Conservation (phyloP, 75 land plant species). For the Selaginella tamariscina region DNA sequence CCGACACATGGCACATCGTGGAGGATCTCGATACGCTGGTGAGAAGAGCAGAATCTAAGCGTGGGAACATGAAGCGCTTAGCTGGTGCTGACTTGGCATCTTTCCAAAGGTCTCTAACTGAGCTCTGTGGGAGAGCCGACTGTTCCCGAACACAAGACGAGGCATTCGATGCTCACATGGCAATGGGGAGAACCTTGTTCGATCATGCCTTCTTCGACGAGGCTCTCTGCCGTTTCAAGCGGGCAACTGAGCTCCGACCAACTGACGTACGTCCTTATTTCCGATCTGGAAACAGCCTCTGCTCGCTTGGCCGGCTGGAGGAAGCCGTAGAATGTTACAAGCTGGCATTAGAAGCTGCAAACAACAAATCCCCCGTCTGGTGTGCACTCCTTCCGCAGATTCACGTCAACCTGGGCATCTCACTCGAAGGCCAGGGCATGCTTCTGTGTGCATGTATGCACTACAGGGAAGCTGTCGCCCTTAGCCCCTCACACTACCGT, state of each 20-base stretch:
- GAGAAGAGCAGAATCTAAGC: conserved; percentile 52
- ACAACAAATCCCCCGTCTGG: conserved; percentile 42
- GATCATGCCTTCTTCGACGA: conserved; percentile 74
- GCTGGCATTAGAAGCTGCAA: conserved; percentile 70
- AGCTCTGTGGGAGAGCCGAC: conserved; percentile 52
- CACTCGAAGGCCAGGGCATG: conserved; percentile 79
- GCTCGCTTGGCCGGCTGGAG: conserved; percentile 42
- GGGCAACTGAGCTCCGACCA: conserved; percentile 77
- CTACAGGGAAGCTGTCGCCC: conserved; percentile 93
- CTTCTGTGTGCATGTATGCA: conserved; percentile 91
- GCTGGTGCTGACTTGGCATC: conserved; percentile 19
- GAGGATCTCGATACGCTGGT: conserved; percentile 79
- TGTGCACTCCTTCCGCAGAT: conserved; percentile 68
- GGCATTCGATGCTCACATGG: conserved; percentile 96
- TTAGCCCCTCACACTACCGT: conserved; percentile 77
- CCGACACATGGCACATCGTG: conserved; percentile 71
- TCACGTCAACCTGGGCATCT: conserved; percentile 88
- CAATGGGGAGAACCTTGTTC: conserved; percentile 66
- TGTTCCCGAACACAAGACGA: conserved; percentile 56
- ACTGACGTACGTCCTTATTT: conserved; percentile 73
- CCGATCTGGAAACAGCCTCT: conserved; percentile 57
- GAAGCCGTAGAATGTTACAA: conserved; percentile 62
- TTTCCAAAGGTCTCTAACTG: conserved; percentile 55
- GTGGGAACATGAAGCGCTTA: background rate
- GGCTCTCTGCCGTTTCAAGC: conserved; percentile 55